phyloP scores from a whole-genome alignment of 192 early-diverging fungal species.

The Podila horticola region DNA sequence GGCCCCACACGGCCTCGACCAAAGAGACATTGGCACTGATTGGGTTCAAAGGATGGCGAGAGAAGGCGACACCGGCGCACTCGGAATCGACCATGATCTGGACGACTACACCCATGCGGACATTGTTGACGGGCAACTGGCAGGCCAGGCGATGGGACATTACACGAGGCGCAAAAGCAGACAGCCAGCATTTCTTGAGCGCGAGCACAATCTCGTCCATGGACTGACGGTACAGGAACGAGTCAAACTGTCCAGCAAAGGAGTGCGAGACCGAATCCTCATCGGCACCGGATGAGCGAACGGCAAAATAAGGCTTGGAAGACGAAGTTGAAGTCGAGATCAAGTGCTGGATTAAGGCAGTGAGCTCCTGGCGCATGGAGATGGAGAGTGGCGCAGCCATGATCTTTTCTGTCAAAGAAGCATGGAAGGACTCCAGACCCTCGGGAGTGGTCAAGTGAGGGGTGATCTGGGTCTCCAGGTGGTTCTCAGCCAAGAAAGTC shows the following conservation, averaged over 20 bases:
- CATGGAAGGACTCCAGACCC: conserved; percentile 43
- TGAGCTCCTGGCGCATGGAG: conserved; percentile 24
- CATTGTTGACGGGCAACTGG: conserved; percentile 53
- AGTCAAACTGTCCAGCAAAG: conserved; percentile 67
- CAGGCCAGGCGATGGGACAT: conserved; percentile 60
- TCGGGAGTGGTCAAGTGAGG: conserved; percentile 29
- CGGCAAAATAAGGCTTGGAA: conserved; percentile 45
- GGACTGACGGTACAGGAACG: conserved; percentile 57
- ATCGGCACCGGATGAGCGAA: conserved; percentile 59
- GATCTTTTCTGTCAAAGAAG: conserved; percentile 28
- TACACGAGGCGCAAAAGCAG: conserved; percentile 60
- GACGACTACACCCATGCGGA: conserved; percentile 59
- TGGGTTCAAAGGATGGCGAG: conserved; percentile 50
- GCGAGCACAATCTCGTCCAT: conserved; percentile 54
- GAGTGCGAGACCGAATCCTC: conserved; percentile 62
- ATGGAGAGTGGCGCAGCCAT: conserved; percentile 31
- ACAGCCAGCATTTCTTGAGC: conserved; percentile 56
- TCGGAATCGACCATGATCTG: conserved; percentile 60
- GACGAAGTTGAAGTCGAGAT: conserved; percentile 14
- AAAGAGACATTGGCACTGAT: conserved; percentile 49
- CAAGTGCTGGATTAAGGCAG: conserved; percentile 25
- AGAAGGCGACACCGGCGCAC: conserved; percentile 50
- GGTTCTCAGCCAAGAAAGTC: conserved; percentile 33
- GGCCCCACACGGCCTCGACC: conserved; percentile 58
- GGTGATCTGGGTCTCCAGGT: conserved; percentile 35